Percentiles rank a stretch among this genome's conserved stretches.
phyloP scores from a whole-genome alignment of 1,139 yeast genomes.

The Suhomyces guaymorum region DNA sequence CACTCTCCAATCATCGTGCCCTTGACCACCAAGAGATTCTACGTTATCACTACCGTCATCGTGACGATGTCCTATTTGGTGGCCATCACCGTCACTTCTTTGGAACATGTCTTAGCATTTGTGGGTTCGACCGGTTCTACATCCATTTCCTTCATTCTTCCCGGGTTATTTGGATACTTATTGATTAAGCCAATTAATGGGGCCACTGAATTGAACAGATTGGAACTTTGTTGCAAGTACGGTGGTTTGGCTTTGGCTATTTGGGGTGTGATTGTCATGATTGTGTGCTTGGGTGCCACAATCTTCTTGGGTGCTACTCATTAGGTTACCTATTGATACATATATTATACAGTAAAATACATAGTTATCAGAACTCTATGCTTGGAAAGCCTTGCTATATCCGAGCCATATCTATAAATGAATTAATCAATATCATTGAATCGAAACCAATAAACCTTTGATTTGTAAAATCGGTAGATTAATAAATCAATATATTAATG shows the following conservation, averaged over 20 bases:
- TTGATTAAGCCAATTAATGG: conserved; percentile 52
- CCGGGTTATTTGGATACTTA: conserved; percentile 84
- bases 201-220: conserved; percentile 34
- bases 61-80: conserved; percentile 63
- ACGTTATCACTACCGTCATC: conserved; percentile 64
- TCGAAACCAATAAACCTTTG: too few relatives aligned
- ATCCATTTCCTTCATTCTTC: conserved; percentile 86
- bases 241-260: conserved; percentile 60
- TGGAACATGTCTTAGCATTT: conserved; percentile 84
- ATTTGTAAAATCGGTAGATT: too few relatives aligned
- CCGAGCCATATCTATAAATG: too few relatives aligned
- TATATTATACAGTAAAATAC: too few relatives aligned
- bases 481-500: too few relatives aligned
- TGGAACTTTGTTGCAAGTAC: conserved; percentile 49
- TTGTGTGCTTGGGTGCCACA: conserved; percentile 76
- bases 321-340: too few relatives aligned
- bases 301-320: conserved; percentile 61
- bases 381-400: too few relatives aligned
- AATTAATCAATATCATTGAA: too few relatives aligned
- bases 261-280: conserved; percentile 81
- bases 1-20: conserved; percentile 56
- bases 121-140: conserved; percentile 97
- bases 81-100: conserved; percentile 76
- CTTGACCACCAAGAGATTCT: conserved; percentile 52
- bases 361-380: too few relatives aligned